Base-by-base conservation (phyloP, 2,329 filamentous ascomycete genomes). In the Talaromyces sp. region DNA sequence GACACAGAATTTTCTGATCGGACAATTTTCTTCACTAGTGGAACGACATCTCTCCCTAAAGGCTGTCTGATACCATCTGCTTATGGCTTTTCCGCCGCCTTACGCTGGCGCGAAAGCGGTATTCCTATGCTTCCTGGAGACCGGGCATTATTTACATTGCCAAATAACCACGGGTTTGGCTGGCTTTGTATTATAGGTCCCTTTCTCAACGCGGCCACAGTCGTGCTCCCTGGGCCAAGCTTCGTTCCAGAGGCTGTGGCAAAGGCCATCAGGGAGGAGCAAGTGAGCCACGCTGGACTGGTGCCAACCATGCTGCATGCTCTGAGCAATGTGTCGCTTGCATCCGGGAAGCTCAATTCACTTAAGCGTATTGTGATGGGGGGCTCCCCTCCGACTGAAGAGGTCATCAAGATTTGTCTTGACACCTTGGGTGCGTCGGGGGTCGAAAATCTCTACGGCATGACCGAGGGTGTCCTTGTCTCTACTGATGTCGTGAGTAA, bases 211-310 rank as follows among this genome's bases (percentile, higher is more conserved):
- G 50, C 27, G 6, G 50, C 50, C 24, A 54, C 50, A 54, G 27
- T 54, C 27, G 27, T 54, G 50, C 50, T 54, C 14, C 50, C 50
- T 7, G 50, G 50, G 50, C 50, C 50, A 35, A 54, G 27, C 50
- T 54, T 54, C 50, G 27, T 54, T 54, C 50, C 50, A 33, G 50
- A 54, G 50, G 50, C 27, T 54, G 50, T 54, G 16, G 50, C 14
- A 9, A 54, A 54, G 50, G 50, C 50, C 27, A 54, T 54, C 50
- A 54, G 50, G 50, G 50, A 54, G 50, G 50, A 54, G 50, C 50
- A 54, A 54, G 50, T 54, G 50, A 54, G 50, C 50, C 50, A 54
- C 16, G 50, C 50, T 54, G 50, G 50, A 35, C 16, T 54, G 27
- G 50, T 54, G 27, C 50, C 50, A 54, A 54, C 50, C 9, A 54